Evolutionary conservation across 2,329 filamentous ascomycete species (phyloP).

Genomic region (Emergomyces orientalis): DNA sequence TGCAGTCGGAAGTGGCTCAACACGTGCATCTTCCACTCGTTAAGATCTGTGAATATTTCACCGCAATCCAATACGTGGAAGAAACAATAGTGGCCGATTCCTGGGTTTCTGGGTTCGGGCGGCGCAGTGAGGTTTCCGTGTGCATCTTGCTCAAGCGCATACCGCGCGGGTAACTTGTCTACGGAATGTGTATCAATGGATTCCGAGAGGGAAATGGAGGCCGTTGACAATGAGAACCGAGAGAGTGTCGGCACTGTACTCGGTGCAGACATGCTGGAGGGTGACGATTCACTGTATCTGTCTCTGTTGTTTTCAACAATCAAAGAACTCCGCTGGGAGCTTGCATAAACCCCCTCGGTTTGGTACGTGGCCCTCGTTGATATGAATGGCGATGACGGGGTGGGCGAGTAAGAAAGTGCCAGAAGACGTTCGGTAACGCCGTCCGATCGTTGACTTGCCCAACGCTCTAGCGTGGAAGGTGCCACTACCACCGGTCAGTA

Average conservation of each 20-base stretch:
- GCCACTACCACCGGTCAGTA: conserved; percentile 10
- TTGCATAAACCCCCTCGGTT: neutral
- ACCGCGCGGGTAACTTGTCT: conserved; percentile 18
- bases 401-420: conserved; percentile 9
- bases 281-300: conserved; percentile 4
- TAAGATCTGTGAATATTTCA: conserved; percentile 29
- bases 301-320: conserved; percentile 8
- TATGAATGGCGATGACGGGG: neutral
- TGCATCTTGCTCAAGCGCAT: conserved; percentile 24
- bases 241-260: conserved; percentile 26
- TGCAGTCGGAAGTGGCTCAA: conserved; percentile 37
- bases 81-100: conserved; percentile 24
- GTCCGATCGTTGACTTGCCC: conserved; percentile 18
- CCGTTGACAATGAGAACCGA: conserved; percentile 19
- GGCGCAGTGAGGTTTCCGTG: conserved; percentile 25
- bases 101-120: neutral
- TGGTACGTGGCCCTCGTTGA: neutral
- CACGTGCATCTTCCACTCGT: conserved; percentile 37
- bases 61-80: conserved; percentile 39
- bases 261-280: conserved; percentile 16
- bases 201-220: conserved; percentile 22
- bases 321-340: conserved; percentile 7
- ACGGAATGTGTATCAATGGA: conserved; percentile 26
- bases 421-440: conserved; percentile 16
- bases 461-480: conserved; percentile 18